These are phyloP conservation scores for Lipomyces starkeyi DNA, from an alignment of 805 yeast genomes.

Conservation along the genomic window DNA sequence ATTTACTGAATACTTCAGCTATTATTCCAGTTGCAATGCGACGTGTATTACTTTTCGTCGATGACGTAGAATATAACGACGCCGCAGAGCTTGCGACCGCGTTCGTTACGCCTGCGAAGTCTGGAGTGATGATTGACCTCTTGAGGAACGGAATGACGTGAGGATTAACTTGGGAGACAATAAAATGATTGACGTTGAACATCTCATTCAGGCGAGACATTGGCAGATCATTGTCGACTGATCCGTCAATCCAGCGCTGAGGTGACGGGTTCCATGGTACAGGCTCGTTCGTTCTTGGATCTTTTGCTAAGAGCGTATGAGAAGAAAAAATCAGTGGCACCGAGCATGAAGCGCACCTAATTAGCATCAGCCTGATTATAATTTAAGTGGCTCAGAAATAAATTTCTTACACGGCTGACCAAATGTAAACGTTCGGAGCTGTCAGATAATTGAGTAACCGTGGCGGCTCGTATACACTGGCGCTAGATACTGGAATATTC, in stretches of 20 bases:
- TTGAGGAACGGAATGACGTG: conserved; percentile 86
- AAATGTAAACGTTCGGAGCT: conserved; percentile 89
- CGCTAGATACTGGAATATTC: conserved; percentile 92
- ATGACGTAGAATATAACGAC: not conserved
- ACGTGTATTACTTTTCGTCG: conserved; percentile 1
- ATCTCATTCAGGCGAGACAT: conserved; percentile 87
- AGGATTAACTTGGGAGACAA: conserved; percentile 97
- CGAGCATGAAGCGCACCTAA: conserved; percentile 83
- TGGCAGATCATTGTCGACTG: conserved; percentile 94
- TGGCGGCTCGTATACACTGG: conserved; percentile 90
- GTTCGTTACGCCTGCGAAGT: conserved; percentile 1
- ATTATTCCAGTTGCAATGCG: conserved; percentile 14
- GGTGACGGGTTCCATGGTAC: conserved; percentile 84
- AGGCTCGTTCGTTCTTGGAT: conserved; percentile 69
- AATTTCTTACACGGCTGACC: conserved; percentile 74
- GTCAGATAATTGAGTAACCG: conserved; percentile 86
- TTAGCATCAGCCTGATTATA: conserved; percentile 76
- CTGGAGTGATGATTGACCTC: conserved; percentile 15
- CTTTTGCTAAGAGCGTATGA: conserved; percentile 82
- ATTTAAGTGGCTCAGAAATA: conserved; percentile 40
- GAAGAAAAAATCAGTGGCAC: conserved; percentile 92
- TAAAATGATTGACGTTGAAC: conserved; percentile 97
- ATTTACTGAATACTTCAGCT: conserved; percentile 13
- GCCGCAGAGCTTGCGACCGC: conserved; percentile 1
- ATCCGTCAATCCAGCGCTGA: conserved; percentile 90